phyloP scores from a whole-genome alignment of 345 rosid genomes.

The Dipteronia dyeriana region DNA sequence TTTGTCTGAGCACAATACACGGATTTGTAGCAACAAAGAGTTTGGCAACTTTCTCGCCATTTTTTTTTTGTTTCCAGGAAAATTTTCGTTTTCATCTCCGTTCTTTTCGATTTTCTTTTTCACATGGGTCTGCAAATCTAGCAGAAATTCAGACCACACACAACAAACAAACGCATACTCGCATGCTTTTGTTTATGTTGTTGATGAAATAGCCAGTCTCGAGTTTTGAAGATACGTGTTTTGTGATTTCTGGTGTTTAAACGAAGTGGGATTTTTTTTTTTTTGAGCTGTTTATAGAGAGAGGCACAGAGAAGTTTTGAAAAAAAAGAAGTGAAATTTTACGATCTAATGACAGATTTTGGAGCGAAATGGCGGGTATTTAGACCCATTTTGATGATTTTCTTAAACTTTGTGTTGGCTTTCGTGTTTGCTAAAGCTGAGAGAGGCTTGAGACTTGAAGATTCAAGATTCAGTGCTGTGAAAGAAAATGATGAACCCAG shows the following conservation, averaged over 20 bases:
- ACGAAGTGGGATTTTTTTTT: background rate
- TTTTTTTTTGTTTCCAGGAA: background rate
- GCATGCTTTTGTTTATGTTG: background rate
- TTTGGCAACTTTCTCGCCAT: background rate
- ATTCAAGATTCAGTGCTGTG: conserved; percentile 12
- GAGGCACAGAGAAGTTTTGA: background rate
- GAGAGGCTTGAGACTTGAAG: conserved; percentile 41
- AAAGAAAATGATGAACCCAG: conserved; percentile 29
- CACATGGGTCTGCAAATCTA: background rate
- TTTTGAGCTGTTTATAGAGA: background rate
- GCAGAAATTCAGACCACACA: background rate
- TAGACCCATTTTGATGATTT: conserved; percentile 37
- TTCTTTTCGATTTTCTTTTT: background rate
- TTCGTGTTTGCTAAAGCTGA: conserved; percentile 57
- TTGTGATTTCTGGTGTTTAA: too few species aligned
- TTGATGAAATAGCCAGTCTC: background rate
- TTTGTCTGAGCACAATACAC: background rate
- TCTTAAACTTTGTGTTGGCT: conserved; percentile 40
- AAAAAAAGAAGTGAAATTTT: background rate
- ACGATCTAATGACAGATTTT: conserved; percentile 39
- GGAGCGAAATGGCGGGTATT: conserved; percentile 42
- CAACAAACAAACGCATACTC: background rate
- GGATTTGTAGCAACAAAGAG: background rate
- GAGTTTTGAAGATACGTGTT: background rate
- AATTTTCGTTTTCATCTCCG: background rate